Conservation (phyloP, 202 grass and related monocot genomes). For the Zoysia matrella region DNA sequence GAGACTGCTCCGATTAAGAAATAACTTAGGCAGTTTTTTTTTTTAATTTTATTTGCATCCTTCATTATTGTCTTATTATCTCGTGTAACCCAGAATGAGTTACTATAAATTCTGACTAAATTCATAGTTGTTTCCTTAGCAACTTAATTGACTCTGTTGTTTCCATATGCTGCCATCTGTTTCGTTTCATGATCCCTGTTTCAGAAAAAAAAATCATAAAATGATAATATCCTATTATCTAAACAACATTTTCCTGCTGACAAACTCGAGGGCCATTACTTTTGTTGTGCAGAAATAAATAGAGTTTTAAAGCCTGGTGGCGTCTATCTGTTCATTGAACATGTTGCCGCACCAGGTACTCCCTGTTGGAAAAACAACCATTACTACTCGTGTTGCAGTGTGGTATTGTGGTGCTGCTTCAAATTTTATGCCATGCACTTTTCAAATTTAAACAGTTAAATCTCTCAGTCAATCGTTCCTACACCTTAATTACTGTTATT, state of each 20-base stretch:
- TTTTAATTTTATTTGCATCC: background rate
- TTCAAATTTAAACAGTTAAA: background rate
- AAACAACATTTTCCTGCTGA: background rate
- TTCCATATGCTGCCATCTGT: background rate
- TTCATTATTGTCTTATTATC: no score
- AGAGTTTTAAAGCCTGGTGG: conserved; percentile 83
- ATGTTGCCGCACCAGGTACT: conserved; percentile 77
- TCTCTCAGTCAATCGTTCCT: background rate
- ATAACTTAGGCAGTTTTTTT: background rate
- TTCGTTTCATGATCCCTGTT: background rate
- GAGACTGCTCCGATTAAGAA: background rate
- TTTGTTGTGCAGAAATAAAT: conserved; percentile 61
- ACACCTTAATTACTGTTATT: background rate
- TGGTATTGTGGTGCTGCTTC: background rate
- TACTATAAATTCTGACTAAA: background rate
- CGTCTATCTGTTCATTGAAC: conserved; percentile 84
- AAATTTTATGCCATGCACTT: background rate
- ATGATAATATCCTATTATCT: background rate
- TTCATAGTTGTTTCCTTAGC: background rate
- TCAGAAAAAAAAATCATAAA: background rate
- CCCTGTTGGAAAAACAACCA: background rate
- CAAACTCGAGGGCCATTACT: background rate
- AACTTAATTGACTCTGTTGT: background rate
- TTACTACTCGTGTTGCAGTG: background rate
- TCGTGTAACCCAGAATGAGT: background rate